Conservation (phyloP, 2,329 filamentous ascomycete species). For the Cercospora sp. region DNA sequence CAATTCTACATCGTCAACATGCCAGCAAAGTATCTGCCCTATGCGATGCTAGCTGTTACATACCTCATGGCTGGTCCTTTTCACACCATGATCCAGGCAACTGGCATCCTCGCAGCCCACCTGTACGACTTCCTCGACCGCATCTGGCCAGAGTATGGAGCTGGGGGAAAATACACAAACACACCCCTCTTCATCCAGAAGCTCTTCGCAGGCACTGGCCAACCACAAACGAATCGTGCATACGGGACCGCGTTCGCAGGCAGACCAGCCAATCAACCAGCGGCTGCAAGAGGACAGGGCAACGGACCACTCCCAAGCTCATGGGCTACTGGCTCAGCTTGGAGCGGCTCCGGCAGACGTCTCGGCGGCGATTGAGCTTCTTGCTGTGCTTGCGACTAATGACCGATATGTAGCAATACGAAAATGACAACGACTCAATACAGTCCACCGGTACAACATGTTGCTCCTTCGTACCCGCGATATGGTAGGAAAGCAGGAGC, state of each 20-base stretch:
- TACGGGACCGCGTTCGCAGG: conserved; percentile 62
- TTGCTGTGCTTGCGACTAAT: conserved; percentile 10
- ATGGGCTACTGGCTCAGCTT: conserved; percentile 43
- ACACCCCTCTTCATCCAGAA: conserved; percentile 72
- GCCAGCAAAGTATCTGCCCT: conserved; percentile 77
- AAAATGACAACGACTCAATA: background rate
- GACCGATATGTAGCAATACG: conserved; percentile 8
- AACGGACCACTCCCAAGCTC: conserved; percentile 29
- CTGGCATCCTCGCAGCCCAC: conserved; percentile 84
- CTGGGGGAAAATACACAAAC: conserved; percentile 71
- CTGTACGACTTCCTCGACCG: conserved; percentile 85
- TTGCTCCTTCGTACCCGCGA: background rate
- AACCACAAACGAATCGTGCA: conserved; percentile 48
- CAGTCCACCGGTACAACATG: background rate
- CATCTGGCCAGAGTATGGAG: conserved; percentile 85
- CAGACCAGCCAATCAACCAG: conserved; percentile 47
- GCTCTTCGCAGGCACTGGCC: conserved; percentile 57
- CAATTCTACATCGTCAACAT: conserved; percentile 82
- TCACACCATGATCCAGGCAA: conserved; percentile 63
- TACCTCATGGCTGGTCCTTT: conserved; percentile 65
- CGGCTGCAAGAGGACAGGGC: conserved; percentile 31
- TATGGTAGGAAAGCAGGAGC: background rate
- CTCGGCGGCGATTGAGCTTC: conserved; percentile 20
- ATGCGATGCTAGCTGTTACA: conserved; percentile 72
- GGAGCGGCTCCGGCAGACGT: conserved; percentile 46